Conservation (phyloP, 371 early-diverging fungal genomes). For the Mucor lusitanicus region DNA sequence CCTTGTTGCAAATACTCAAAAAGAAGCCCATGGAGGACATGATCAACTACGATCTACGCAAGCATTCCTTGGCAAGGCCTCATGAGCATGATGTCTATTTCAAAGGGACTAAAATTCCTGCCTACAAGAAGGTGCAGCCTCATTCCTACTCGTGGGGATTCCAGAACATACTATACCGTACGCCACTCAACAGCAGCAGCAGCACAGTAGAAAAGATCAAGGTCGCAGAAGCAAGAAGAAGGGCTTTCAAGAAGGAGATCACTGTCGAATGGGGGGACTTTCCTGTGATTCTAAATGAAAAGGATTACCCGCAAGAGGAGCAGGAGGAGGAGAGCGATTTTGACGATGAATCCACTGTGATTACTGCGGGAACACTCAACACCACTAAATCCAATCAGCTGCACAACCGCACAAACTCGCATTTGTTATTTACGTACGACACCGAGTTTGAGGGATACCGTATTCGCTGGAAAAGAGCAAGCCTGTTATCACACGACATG, state of each 20-base stretch:
- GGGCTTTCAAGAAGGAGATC: constrained; percentile 51
- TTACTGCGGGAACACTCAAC: neutral
- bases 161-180: constrained; percentile 43
- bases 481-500: constrained; percentile 48
- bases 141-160: constrained; percentile 59
- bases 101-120: constrained; percentile 32
- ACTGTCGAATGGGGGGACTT: constrained; percentile 39
- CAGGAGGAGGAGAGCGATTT: neutral
- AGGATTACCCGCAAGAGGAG: constrained; percentile 3
- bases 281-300: constrained; percentile 1
- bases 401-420: constrained; percentile 35
- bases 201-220: constrained; percentile 11
- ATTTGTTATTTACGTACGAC: constrained; percentile 44
- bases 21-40: constrained; percentile 28
- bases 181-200: neutral
- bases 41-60: constrained; percentile 36
- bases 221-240: constrained; percentile 43
- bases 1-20: constrained; percentile 20
- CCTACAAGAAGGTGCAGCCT: constrained; percentile 43
- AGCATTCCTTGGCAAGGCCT: constrained; percentile 36
- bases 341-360: constrained; percentile 3
- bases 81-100: constrained; percentile 40
- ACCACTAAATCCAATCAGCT: constrained; percentile 23
- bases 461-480: constrained; percentile 45
- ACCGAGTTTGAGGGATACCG: constrained; percentile 34